A percentile compares a stretch with the other conserved stretches of the same genome.
Evolutionary conservation across 345 rosid species (phyloP).

Genomic region (Brassica carinata): DNA sequence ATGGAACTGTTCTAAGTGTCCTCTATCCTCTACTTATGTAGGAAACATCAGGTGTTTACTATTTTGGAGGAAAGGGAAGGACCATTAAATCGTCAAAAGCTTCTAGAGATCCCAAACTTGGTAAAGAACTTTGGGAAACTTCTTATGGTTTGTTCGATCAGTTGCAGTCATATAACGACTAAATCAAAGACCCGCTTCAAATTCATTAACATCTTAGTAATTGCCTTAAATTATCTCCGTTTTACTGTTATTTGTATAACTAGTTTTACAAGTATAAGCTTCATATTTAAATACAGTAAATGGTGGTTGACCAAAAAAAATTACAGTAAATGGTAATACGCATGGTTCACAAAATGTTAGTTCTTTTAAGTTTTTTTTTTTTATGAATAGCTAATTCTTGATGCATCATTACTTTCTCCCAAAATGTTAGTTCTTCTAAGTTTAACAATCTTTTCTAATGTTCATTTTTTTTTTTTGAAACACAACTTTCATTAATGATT

Average conservation of each 20-base stretch:
- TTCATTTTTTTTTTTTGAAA: too few species aligned
- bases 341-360: background rate
- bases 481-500: too few species aligned
- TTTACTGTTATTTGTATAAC: background rate
- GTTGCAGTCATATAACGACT: background rate
- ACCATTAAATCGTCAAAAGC: slow-evolving; percentile 55
- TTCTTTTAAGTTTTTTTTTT: background rate
- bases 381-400: background rate
- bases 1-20: background rate
- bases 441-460: too few species aligned
- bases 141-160: slow-evolving; percentile 49
- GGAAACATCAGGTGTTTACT: slow-evolving; percentile 72
- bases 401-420: background rate
- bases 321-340: background rate
- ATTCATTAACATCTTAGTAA: background rate
- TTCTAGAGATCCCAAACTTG: slow-evolving; percentile 51
- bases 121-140: slow-evolving; percentile 61
- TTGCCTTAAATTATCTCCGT: background rate
- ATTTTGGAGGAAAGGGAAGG: slow-evolving; percentile 84
- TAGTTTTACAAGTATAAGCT: background rate
- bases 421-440: background rate
- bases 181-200: background rate
- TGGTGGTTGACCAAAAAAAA: background rate
- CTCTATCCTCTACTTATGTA: slow-evolving; percentile 20
- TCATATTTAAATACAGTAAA: background rate